Evolutionary conservation across 805 yeast genomes (phyloP), one percentile per base, ranked within the genome.

Genomic region (Saccharomyces cerevisiae): DNA sequence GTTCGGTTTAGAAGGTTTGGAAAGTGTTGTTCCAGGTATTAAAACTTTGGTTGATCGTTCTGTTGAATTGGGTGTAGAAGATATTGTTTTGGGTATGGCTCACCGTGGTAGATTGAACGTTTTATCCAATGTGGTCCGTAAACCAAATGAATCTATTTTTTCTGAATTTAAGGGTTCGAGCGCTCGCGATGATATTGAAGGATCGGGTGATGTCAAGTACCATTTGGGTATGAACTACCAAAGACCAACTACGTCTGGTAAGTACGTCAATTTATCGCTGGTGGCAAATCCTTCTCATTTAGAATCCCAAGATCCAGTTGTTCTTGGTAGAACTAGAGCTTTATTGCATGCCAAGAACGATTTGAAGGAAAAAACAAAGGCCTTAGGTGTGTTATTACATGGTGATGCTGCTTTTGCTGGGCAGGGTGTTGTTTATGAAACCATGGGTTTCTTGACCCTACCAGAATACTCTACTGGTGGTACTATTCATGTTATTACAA

Each of bases 361-460:
- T 70, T 82, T 87, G 60, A 90, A 90, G 59, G 81, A 79, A 48
- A 87, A 78, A 77, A 78, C 83, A 65, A 92, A 90, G 76, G 97
- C 98, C 49, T 78, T 94, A 80, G 86, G 94, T 60, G 87, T 94
- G 57, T 79, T 94, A 73, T 79, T 94, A 73, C 99, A 94, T 73
- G 99, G 99, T 80, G 99, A 94, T 74, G 96, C 99, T 55, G 99
- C 99, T 41, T 91, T 94, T 70, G 91, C 97, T 48, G 99, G 87
- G 60, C 99, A 94, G 77, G 99, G 99, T 84, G 95, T 94, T 54
- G 97, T 94, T 55, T 94, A 94, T 76, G 99, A 94, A 78, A 92
- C 99, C 53, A 84, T 92, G 87, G 98, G 98, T 55, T 87, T 94
- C 76, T 81, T 88, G 65, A 82, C 83, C 65, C 80, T 94, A 69